Evolutionary conservation across 192 early-diverging fungal genomes (phyloP).

Genomic region (Rhizophagus prolifer): DNA sequence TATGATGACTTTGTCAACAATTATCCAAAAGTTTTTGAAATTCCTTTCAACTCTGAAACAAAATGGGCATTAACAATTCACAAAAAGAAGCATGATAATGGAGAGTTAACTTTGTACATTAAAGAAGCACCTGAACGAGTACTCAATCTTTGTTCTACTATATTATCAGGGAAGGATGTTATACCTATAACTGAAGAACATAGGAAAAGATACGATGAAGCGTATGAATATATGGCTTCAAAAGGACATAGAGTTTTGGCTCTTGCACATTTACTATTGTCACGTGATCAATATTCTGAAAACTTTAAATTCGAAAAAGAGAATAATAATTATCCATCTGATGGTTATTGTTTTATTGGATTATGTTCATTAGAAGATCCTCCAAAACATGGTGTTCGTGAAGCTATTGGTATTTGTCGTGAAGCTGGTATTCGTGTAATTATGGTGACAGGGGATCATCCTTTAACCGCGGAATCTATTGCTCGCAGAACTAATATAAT

Average conservation of each 20-base stretch:
- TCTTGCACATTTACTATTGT: slow-evolving; percentile 80
- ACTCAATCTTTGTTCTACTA: slow-evolving; percentile 75
- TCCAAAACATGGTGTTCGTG: slow-evolving; percentile 97
- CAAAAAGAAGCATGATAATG: slow-evolving; percentile 65
- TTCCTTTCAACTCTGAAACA: slow-evolving; percentile 94
- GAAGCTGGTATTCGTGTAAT: slow-evolving; percentile 93
- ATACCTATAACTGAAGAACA: slow-evolving; percentile 71
- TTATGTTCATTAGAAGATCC: slow-evolving; percentile 92
- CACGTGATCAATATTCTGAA: slow-evolving; percentile 66
- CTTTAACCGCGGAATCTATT: slow-evolving; percentile 94
- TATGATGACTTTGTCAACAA: slow-evolving; percentile 69
- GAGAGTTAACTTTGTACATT: slow-evolving; percentile 75
- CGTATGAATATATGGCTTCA: slow-evolving; percentile 85
- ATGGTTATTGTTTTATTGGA: slow-evolving; percentile 76
- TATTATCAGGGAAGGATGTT: slow-evolving; percentile 56
- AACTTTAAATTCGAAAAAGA: slow-evolving; percentile 77
- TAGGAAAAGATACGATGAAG: slow-evolving; percentile 61
- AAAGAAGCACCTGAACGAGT: slow-evolving; percentile 97
- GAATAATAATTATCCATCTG: slow-evolving; percentile 67
- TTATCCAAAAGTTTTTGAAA: slow-evolving; percentile 90
- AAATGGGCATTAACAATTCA: slow-evolving; percentile 95
- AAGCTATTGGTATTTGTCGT: slow-evolving; percentile 92
- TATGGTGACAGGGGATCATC: slow-evolving; percentile 98
- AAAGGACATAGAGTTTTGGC: slow-evolving; percentile 94
- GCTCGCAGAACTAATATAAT: slow-evolving; percentile 95